A percentile compares a stretch with the other conserved stretches of the same genome.
phyloP scores from a whole-genome alignment of 805 yeast species.

The Wickerhamomyces alni region DNA sequence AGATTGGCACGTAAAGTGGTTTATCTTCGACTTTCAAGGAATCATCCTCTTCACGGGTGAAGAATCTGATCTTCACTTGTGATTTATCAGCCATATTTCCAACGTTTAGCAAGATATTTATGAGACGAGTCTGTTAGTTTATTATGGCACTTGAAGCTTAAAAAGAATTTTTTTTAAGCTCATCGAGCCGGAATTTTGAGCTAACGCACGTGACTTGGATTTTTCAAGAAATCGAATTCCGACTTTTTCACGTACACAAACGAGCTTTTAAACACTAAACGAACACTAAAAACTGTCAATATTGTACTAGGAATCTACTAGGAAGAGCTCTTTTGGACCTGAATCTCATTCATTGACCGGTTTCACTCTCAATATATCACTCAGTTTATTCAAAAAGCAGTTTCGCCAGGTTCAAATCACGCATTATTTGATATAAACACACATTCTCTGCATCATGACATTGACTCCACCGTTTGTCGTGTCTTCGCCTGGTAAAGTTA shows the following conservation, averaged over 20 bases:
- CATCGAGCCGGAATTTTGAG: constrained; percentile 5
- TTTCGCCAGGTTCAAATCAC: neutral
- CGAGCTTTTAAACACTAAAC: too few species aligned
- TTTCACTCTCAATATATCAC: neutral
- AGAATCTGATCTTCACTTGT: constrained; percentile 77
- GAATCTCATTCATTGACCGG: too few species aligned
- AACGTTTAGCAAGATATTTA: too few species aligned
- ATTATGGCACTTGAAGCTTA: neutral
- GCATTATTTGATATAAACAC: too few species aligned
- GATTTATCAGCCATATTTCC: constrained; percentile 31
- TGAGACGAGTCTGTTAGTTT: too few species aligned
- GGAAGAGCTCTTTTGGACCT: too few species aligned
- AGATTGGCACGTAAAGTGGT: constrained; percentile 83
- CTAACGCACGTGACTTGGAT: too few species aligned
- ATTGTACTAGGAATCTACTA: too few species aligned
- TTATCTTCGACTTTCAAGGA: constrained; percentile 70
- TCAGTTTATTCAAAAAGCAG: too few species aligned
- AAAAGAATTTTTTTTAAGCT: constrained; percentile 1
- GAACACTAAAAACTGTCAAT: too few species aligned
- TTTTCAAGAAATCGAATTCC: too few species aligned
- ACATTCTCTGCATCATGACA: constrained; percentile 1
- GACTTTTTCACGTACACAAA: too few species aligned
- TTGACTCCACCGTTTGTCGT: constrained; percentile 52
- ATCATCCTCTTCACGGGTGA: constrained; percentile 80
- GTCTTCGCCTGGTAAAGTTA: constrained; percentile 96